Evolutionary conservation across 768 basidiomycete genomes (phyloP), one percentile per base, ranked within the genome.

Genomic region (Rhizopogon vesiculosus): DNA sequence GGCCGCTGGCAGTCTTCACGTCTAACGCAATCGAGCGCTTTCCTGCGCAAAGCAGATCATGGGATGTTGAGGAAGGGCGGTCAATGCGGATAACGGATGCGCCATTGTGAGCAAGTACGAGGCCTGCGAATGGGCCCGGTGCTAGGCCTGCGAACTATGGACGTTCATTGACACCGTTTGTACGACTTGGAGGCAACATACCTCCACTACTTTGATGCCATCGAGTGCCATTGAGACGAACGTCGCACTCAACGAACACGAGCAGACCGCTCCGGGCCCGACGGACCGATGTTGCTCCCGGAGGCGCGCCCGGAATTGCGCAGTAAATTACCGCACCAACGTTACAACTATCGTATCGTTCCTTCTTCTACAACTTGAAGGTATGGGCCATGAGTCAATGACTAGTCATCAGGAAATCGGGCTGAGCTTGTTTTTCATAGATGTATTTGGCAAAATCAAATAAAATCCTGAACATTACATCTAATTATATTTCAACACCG

Each of bases 21-120:
- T 89, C 81, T 54, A 93, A 72, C 15, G 80, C 75, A 51, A 91
- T 75, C n/a, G 90, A 90, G 7, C 85, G 84, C 65, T 93, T 93
- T 18, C 85, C 82, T 33, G 87, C 81, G 63, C 78, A 81, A n/a
- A 88, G 77, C 3, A 82, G 63, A 66, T 88, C 86, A 2, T 62
- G 52, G 12, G 76, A 74, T 22, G 65, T 46, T 7, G 74, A 68
- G 6, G 69, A 71, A n/a, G 81, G 82, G 45, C 78, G 77, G 74
- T 93, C 91, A 50, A 93, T 76, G 31, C 91, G 85, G 18, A 81
- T 80, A 41, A 93, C 90, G 45, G 78, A 78, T 38, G 90, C 91
- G 3, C 91, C 90, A 61, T 86, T 84, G 69, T 92, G 90, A 2
- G 89, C 84, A 35, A 93, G 78, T 44, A 92, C 66, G 42, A 92